Evolutionary conservation across 1,139 yeast species (phyloP).

Genomic region (Wickerhamomyces sp.): DNA sequence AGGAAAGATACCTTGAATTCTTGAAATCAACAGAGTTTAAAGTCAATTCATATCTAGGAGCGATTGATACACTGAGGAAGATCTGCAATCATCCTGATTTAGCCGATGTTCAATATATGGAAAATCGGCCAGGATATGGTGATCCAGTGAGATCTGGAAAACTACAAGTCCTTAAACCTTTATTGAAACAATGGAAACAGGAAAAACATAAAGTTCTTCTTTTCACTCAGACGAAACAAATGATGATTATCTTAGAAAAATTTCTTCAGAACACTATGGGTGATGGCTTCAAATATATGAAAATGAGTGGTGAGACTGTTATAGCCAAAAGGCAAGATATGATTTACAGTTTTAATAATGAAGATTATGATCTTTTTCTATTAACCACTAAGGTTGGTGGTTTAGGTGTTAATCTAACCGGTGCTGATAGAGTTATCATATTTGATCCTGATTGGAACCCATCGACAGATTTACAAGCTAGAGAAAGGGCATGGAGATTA

Average conservation of each 20-base stretch:
- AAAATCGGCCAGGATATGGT: slow-evolving; percentile 51
- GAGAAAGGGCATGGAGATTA: slow-evolving; percentile 96
- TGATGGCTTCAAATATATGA: slow-evolving; percentile 46
- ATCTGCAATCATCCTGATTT: slow-evolving; percentile 96
- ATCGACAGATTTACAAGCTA: slow-evolving; percentile 92
- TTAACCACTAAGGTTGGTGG: slow-evolving; percentile 92
- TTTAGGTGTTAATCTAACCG: slow-evolving; percentile 84
- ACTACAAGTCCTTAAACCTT: slow-evolving; percentile 78
- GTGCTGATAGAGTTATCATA: slow-evolving; percentile 91
- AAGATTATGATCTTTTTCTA: slow-evolving; percentile 59
- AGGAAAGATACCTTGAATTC: slow-evolving; percentile 67
- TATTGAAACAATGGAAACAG: slow-evolving; percentile 69
- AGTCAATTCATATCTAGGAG: slow-evolving; percentile 75
- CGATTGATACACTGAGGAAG: slow-evolving; percentile 84
- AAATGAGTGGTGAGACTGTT: slow-evolving; percentile 96
- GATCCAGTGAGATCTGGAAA: slow-evolving; percentile 77
- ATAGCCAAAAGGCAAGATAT: slow-evolving; percentile 69
- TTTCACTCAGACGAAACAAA: slow-evolving; percentile 90
- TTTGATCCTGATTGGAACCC: slow-evolving; percentile 99
- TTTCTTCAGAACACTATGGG: slow-evolving; percentile 46
- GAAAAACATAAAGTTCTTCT: slow-evolving; percentile 77
- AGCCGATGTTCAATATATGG: slow-evolving; percentile 49
- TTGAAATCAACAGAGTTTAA: slow-evolving; percentile 75
- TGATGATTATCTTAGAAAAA: slow-evolving; percentile 80
- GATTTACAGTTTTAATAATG: slow-evolving; percentile 75